These are phyloP conservation scores for Venturia oleaginea DNA, from an alignment of 2,329 filamentous ascomycete species.

Conservation along the genomic window DNA sequence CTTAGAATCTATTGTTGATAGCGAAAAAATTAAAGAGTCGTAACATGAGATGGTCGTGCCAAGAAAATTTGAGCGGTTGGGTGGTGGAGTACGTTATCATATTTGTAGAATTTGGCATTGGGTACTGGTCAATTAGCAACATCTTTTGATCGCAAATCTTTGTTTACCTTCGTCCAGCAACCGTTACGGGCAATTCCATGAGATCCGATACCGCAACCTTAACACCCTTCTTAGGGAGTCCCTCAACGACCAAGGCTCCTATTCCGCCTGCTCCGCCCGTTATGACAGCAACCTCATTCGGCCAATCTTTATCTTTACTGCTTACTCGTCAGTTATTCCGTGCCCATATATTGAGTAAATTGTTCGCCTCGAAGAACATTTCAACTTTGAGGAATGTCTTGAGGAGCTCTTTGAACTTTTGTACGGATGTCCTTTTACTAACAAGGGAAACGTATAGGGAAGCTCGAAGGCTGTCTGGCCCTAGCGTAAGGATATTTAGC, in stretches of 20 bases:
- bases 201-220: constrained; percentile 32
- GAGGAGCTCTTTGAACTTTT: constrained; percentile 9
- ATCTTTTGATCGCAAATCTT: background rate
- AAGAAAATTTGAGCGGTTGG: no score
- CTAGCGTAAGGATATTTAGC: constrained; percentile 25
- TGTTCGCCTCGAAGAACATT: constrained; percentile 20
- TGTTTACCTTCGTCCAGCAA: background rate
- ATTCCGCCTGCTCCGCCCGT: constrained; percentile 30
- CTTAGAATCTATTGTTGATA: no score
- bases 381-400: constrained; percentile 24
- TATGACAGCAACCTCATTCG: constrained; percentile 28
- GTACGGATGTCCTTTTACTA: constrained; percentile 20
- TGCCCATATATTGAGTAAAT: constrained; percentile 22
- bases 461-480: constrained; percentile 20
- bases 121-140: background rate
- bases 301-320: constrained; percentile 27
- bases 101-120: constrained; percentile 30
- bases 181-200: background rate
- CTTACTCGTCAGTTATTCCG: constrained; percentile 30
- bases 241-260: constrained; percentile 27
- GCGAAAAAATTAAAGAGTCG: no score
- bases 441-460: constrained; percentile 19
- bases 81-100: no score
- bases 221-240: constrained; percentile 28
- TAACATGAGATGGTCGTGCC: no score